Conservation (phyloP, 495 filamentous ascomycete species). For the Parachaetomium inaequale region DNA sequence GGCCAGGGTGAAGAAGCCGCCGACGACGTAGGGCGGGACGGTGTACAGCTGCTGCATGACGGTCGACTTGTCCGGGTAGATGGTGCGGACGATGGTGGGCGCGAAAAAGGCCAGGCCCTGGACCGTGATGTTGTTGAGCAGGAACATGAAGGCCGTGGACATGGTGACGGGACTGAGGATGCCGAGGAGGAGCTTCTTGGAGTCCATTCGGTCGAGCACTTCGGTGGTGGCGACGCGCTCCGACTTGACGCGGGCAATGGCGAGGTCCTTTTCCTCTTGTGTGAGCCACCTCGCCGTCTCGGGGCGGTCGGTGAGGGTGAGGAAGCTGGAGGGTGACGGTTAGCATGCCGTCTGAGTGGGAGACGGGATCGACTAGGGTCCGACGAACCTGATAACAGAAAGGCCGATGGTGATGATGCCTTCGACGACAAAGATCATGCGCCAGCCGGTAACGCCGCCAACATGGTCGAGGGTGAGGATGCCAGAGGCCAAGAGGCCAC, state of each 20-base stretch:
- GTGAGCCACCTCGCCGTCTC: conserved; percentile 58
- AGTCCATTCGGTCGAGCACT: conserved; percentile 61
- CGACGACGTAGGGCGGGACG: conserved; percentile 68
- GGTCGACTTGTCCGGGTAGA: conserved; percentile 56
- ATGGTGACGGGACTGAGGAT: conserved; percentile 30
- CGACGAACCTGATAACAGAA: conserved; percentile 41
- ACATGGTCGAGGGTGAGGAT: conserved; percentile 52
- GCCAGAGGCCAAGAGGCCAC: conserved; percentile 62
- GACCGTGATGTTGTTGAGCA: conserved; percentile 70
- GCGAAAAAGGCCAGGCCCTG: conserved; percentile 73
- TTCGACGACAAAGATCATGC: conserved; percentile 67
- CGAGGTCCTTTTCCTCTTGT: conserved; percentile 51
- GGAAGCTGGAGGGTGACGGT: conserved; percentile 22
- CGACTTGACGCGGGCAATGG: conserved; percentile 55
- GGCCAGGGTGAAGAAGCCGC: conserved; percentile 61
- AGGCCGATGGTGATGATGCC: conserved; percentile 58
- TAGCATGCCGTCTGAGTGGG: not conserved
- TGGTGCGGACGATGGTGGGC: conserved; percentile 66
- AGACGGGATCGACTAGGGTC: not conserved
- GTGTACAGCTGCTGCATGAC: conserved; percentile 56
- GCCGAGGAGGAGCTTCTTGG: conserved; percentile 50
- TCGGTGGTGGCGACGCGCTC: conserved; percentile 63
- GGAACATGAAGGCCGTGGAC: conserved; percentile 61
- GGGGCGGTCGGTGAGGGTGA: conserved; percentile 59
- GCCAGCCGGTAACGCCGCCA: conserved; percentile 52